A percentile compares a stretch with the other conserved stretches of the same genome.
Conservation (phyloP, 495 filamentous ascomycete genomes). For the Penicillium cinerascens region DNA sequence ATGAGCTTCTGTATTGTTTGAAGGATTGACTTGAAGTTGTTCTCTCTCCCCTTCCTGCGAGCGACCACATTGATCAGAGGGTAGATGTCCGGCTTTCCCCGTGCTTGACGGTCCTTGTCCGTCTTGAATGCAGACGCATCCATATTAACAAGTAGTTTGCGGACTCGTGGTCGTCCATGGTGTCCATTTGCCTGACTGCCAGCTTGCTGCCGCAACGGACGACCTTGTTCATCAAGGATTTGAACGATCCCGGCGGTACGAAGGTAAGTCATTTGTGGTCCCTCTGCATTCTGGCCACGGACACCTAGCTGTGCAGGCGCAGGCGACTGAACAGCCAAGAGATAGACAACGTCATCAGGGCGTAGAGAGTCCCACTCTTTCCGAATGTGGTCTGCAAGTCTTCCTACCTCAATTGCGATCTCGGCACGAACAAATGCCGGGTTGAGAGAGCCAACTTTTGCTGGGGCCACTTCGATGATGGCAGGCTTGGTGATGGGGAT, state of each 20-base stretch:
- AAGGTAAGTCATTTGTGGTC: slow-evolving; percentile 63
- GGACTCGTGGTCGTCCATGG: slow-evolving; percentile 49
- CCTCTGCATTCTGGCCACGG: slow-evolving; percentile 47
- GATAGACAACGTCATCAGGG: slow-evolving; percentile 85
- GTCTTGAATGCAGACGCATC: slow-evolving; percentile 75
- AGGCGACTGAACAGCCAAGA: slow-evolving; percentile 63
- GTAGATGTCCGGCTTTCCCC: slow-evolving; percentile 74
- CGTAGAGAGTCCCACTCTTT: slow-evolving; percentile 90
- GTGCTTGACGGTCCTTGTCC: slow-evolving; percentile 62
- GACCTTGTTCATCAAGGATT: slow-evolving; percentile 83
- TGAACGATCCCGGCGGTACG: slow-evolving; percentile 85
- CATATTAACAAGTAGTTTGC: slow-evolving; percentile 75
- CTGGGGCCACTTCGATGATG: slow-evolving; percentile 80
- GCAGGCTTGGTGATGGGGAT: slow-evolving; percentile 81
- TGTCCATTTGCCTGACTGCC: slow-evolving; percentile 50
- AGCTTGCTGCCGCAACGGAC: slow-evolving; percentile 61
- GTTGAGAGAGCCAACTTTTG: slow-evolving; percentile 78
- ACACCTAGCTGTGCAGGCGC: slow-evolving; percentile 51
- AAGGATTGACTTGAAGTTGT: slow-evolving; percentile 94
- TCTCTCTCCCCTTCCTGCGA: slow-evolving; percentile 81
- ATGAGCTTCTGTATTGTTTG: slow-evolving; percentile 86
- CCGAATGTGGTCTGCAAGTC: slow-evolving; percentile 67
- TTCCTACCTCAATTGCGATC: slow-evolving; percentile 80
- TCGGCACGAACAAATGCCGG: slow-evolving; percentile 87
- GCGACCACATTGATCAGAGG: slow-evolving; percentile 83